Conservation (phyloP, 2,329 filamentous ascomycete genomes). For the Stagonosporopsis cucurbitacearum region DNA sequence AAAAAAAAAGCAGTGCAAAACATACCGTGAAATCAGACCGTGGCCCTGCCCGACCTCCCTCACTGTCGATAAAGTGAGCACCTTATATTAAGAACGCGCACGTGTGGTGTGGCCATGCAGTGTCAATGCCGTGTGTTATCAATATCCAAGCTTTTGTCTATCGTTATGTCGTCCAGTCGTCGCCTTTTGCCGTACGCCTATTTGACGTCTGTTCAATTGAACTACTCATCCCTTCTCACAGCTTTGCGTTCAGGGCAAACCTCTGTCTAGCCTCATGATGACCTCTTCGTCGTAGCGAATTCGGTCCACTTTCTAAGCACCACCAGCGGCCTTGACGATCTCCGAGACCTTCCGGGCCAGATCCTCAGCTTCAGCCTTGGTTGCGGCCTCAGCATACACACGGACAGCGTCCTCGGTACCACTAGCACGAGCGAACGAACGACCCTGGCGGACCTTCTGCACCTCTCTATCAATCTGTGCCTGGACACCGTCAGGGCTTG, state of each 20-base stretch:
- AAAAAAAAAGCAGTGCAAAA: background rate
- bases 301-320: conserved; percentile 23
- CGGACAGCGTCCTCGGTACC: conserved; percentile 96
- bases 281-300: conserved; percentile 13
- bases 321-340: conserved; percentile 64
- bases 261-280: conserved; percentile 8
- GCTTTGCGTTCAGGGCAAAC: background rate
- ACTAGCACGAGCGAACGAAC: conserved; percentile 89
- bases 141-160: conserved; percentile 32
- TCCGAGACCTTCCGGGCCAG: conserved; percentile 82
- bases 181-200: background rate
- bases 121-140: conserved; percentile 11
- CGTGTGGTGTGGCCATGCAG: background rate
- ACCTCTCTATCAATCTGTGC: conserved; percentile 85
- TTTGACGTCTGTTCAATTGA: background rate
- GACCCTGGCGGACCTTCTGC: conserved; percentile 86
- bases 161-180: conserved; percentile 24
- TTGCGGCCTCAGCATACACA: conserved; percentile 94
- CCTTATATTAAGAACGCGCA: background rate
- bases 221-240: background rate
- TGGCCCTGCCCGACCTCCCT: background rate
- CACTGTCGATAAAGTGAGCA: background rate
- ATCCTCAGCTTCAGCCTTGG: conserved; percentile 87
- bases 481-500: conserved; percentile 79
- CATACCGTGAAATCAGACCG: background rate